phyloP scores from a whole-genome alignment of 345 rosid species.

The Mangifera indica region DNA sequence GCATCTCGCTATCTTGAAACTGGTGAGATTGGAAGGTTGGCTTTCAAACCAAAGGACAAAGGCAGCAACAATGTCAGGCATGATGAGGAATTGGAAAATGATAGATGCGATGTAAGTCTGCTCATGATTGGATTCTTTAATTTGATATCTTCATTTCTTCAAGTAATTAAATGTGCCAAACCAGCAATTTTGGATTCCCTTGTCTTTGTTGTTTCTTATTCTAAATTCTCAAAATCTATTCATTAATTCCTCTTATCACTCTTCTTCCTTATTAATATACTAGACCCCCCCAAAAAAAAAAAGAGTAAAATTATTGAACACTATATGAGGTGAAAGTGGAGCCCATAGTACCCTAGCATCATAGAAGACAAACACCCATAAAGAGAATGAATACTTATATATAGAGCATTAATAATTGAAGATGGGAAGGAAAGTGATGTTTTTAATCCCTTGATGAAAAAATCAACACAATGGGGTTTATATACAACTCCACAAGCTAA shows the following conservation, averaged over 20 bases:
- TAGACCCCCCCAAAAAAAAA: not conserved
- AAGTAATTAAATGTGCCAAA: conserved; percentile 8
- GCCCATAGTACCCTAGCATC: not conserved
- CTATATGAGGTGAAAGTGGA: not conserved
- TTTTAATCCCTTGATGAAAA: not conserved
- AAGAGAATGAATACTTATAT: not conserved
- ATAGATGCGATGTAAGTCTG: conserved; percentile 46
- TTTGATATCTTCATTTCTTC: not conserved
- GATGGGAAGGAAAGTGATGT: no score
- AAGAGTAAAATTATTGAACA: no score
- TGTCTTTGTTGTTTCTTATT: not conserved
- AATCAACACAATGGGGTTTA: no score
- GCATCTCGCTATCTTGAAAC: conserved; percentile 72
- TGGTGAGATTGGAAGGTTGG: conserved; percentile 59
- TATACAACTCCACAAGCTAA: no score
- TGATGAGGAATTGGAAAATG: conserved; percentile 44
- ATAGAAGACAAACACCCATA: not conserved
- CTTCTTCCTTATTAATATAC: no score
- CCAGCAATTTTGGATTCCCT: conserved; percentile 5
- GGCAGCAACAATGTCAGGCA: conserved; percentile 28
- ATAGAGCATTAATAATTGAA: not conserved
- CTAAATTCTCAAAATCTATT: not conserved
- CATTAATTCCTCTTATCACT: not conserved
- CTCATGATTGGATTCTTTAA: conserved; percentile 7
- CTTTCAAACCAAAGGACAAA: conserved; percentile 51